Percentiles rank a stretch among this genome's conserved stretches.
These are phyloP conservation scores for Puccinellia tenuiflora DNA, from an alignment of 176 grass and related monocot species.

Conservation along the genomic window DNA sequence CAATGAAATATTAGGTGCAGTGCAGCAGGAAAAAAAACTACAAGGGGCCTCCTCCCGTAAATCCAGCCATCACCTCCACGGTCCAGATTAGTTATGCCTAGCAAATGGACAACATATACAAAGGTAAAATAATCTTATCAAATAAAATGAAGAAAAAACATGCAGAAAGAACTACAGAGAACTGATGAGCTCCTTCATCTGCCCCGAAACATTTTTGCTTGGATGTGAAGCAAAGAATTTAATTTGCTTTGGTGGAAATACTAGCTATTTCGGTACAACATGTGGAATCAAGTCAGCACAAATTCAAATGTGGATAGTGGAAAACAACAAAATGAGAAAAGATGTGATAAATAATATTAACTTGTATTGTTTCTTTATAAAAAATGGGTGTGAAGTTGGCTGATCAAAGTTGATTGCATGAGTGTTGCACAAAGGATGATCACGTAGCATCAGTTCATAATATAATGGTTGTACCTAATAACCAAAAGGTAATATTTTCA, in stretches of 20 bases:
- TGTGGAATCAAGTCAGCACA: neutral
- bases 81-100: neutral
- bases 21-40: no score
- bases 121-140: neutral
- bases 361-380: neutral
- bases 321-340: neutral
- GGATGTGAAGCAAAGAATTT: neutral
- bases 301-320: neutral
- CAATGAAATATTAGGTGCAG: no score
- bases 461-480: neutral
- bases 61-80: neutral
- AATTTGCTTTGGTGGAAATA: neutral
- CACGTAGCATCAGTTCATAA: neutral
- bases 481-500: neutral
- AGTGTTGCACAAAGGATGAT: neutral
- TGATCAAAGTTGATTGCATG: neutral
- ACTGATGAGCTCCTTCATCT: neutral
- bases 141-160: neutral
- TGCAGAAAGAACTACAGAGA: neutral
- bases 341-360: neutral
- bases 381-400: neutral
- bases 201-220: neutral
- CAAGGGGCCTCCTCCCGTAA: neutral
- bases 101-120: neutral
- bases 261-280: neutral